These are phyloP conservation scores for Cucurbita argyrosperma DNA, from an alignment of 306 rosid genomes.

Conservation along the genomic window DNA sequence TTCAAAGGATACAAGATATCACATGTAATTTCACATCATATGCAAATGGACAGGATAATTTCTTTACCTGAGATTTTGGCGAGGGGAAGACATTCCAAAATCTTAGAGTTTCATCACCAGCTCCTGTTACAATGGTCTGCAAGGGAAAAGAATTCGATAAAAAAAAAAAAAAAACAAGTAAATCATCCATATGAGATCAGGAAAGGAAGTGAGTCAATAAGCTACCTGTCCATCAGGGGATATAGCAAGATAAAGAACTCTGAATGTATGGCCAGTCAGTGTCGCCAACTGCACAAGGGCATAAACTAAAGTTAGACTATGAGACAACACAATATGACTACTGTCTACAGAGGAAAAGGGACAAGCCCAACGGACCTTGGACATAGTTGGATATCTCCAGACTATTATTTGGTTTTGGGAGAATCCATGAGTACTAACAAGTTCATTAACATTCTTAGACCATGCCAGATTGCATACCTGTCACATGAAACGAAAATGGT, in stretches of 20 bases:
- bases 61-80: slow-evolving; percentile 89
- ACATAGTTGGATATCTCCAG: slow-evolving; percentile 97
- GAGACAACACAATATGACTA: not conserved
- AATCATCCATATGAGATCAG: not conserved
- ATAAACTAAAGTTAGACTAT: not conserved
- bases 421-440: slow-evolving; percentile 95
- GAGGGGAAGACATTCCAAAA: slow-evolving; percentile 97
- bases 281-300: slow-evolving; percentile 61
- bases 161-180: not conserved
- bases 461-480: slow-evolving; percentile 98
- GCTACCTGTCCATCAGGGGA: slow-evolving; percentile 97
- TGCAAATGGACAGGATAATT: not conserved
- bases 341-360: not conserved
- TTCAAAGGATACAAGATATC: not conserved
- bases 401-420: slow-evolving; percentile 97
- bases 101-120: slow-evolving; percentile 98
- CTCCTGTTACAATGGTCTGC: slow-evolving; percentile 98
- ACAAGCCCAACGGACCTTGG: slow-evolving; percentile 46
- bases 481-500: slow-evolving; percentile 13
- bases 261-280: slow-evolving; percentile 83
- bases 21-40: not conserved
- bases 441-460: slow-evolving; percentile 97
- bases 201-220: not conserved
- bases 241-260: slow-evolving; percentile 95
- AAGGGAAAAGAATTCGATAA: slow-evolving; percentile 13